Base-by-base conservation (phyloP, 176 grass and related monocot genomes). In the Juncus effusus region DNA sequence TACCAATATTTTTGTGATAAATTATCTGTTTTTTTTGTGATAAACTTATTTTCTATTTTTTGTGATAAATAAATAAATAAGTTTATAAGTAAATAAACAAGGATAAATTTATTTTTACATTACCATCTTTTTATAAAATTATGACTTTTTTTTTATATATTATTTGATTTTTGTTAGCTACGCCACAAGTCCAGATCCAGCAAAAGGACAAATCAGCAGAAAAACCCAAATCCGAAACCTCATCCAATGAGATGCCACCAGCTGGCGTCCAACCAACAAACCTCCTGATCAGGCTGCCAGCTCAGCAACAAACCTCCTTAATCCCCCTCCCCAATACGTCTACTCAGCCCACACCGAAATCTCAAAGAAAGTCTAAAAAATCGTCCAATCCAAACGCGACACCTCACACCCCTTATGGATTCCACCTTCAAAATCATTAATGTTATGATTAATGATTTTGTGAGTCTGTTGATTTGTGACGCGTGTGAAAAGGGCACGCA, bases 401-500 rank as follows among this genome's bases (percentile, higher is more conserved):
- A 37, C 68, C 15, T 84, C 83, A 63, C 81, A 90, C 74, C 76
- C 83, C 64, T 84, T 45, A 54, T 99, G 95, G 95, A 94, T 69
- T 73, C 89, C 95, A 63, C 89, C 89, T 42, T 94, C 95, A 76
- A 90, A 99, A 76, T 77, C 84, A 74, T 99, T 83, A 94, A 93
- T 78, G 70, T 76, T 74, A 55, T 39, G 75, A 78, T 99, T 45
- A 74, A 36, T n/a, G 95, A 93, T 81, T 56, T 60, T 3, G 86
- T 85, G 40, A 94, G 89, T 80, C 70, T 99, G 71, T 88, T 99
- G 74, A 82, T 99, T 65, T 99, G 95, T 67, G 95, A 99, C 94
- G 73, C 80, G 62, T 99, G 95, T 60, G 95, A 99, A 83, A 94
- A 77, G 76, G 95, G 86, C 71, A 87, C 77, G 19, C 95, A 99